Evolutionary conservation across 495 filamentous ascomycete genomes (phyloP), one percentile per base, ranked within the genome.

Genomic region (Astrothelium macrocarpum): DNA sequence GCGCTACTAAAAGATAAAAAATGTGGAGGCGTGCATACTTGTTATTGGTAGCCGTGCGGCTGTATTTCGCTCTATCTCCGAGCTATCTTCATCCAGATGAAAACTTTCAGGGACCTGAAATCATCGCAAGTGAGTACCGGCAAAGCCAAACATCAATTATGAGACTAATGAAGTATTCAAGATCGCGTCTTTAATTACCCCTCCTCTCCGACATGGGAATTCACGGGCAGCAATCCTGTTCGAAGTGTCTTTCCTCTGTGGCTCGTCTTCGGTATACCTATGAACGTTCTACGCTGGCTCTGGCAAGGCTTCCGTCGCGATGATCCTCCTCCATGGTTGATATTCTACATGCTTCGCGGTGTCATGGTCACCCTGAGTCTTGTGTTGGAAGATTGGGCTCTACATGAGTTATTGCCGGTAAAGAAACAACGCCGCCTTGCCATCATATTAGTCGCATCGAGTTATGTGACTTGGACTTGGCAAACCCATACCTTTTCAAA

Each of bases 401-500:
- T 97, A 61, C 85, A 96, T 78, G 95, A 98, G 70, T 80, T 97
- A 58, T 83, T 95, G 32, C 85, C 84, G 64, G 87, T 86, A 29
- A 83, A 84, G 65, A 82, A 85, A 61, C 84, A 91, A 68, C 84
- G 90, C 62, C 83, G 81, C 66, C 77, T 84, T 42, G 89, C 90
- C 23, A 78, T 94, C 43, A 78, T 91, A 32, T 77, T 97, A 59
- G 85, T 96, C 59, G 92, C 92, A 49, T 97, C 94, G 18, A 95
- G 89, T 26, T 98, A 97, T 76, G 93, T 97, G 67, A 97, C 94
- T 58, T 97, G 94, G 95, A 96, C 95, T 46, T 96, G 89, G 78
- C 94, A 98, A 78, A 95, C 90, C 46, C 94, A 98, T 78, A 97
- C 95, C 36, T 97, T 98, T 76, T 97, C 94, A 72, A 98, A 98